A percentile compares a stretch with the other conserved stretches of the same genome.
phyloP scores from a whole-genome alignment of 2,329 filamentous ascomycete species.

The Microcyclospora tardicrescens region DNA sequence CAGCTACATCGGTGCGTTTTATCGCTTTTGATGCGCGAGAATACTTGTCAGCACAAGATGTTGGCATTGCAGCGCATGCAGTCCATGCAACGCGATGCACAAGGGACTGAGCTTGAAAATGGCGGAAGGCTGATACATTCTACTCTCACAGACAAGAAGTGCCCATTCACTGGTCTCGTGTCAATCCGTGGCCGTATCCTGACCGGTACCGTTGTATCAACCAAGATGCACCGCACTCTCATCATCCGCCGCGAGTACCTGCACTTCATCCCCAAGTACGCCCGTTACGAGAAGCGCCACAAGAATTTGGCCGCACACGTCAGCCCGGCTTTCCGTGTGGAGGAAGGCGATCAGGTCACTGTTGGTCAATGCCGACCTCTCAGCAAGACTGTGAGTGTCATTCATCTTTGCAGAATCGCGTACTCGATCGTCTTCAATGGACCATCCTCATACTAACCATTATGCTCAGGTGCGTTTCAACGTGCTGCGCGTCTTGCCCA shows the following conservation, averaged over 20 bases:
- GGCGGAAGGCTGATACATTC: not conserved
- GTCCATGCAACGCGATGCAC: no score
- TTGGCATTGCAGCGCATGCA: no score
- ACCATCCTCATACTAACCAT: not conserved
- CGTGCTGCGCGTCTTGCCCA: constrained; percentile 94
- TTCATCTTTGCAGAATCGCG: not conserved
- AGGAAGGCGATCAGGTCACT: constrained; percentile 98
- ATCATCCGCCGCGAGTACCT: constrained; percentile 99
- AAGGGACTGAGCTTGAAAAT: no score
- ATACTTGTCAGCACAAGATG: no score
- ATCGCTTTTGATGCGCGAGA: constrained; percentile 1
- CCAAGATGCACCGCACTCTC: constrained; percentile 99
- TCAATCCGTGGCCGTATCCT: constrained; percentile 99
- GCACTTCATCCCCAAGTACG: constrained; percentile 99
- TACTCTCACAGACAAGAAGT: constrained; percentile 82
- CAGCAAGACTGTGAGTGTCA: constrained; percentile 87
- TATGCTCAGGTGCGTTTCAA: constrained; percentile 82
- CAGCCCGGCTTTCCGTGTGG: constrained; percentile 98
- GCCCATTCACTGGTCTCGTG: constrained; percentile 97
- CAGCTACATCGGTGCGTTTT: constrained; percentile 84
- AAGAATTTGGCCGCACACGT: constrained; percentile 99
- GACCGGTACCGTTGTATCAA: constrained; percentile 96
- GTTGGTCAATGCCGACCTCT: constrained; percentile 99
- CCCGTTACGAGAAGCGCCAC: constrained; percentile 99
- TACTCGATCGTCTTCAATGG: not conserved